Percentiles rank a stretch among this genome's conserved stretches.
These are phyloP conservation scores for Bruguiera gymnorhiza DNA, from an alignment of 345 rosid genomes.

Conservation along the genomic window DNA sequence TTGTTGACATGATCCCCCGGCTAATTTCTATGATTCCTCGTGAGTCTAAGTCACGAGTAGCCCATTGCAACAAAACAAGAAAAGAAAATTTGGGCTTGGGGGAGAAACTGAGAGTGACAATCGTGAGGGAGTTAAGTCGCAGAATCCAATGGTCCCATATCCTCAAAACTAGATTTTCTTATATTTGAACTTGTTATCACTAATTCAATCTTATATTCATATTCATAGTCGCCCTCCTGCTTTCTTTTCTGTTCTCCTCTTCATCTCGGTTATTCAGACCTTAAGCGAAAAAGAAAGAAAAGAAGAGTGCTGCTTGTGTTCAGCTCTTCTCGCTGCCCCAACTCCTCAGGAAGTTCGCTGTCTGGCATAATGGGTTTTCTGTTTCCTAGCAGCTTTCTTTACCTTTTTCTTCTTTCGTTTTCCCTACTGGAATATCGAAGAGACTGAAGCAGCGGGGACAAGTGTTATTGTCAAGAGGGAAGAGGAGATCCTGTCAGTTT, in stretches of 20 bases:
- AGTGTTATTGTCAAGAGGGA: not conserved
- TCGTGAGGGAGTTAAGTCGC: constrained; percentile 24
- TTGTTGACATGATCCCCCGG: too few relatives aligned
- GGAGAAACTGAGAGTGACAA: constrained; percentile 5
- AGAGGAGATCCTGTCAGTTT: not conserved
- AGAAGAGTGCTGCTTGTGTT: constrained; percentile 24
- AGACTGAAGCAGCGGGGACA: constrained; percentile 13
- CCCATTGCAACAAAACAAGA: not conserved
- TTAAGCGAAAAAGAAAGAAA: constrained; percentile 18
- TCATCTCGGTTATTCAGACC: constrained; percentile 22
- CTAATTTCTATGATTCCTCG: too few relatives aligned
- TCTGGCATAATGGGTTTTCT: constrained; percentile 11
- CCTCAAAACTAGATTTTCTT: not conserved
- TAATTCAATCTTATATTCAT: too few relatives aligned
- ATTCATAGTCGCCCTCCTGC: not conserved
- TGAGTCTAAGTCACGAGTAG: not conserved
- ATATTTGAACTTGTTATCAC: too few relatives aligned
- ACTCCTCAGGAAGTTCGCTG: constrained; percentile 13
- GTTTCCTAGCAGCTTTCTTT: constrained; percentile 1
- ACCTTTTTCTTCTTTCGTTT: constrained; percentile 2
- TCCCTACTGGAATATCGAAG: constrained; percentile 14
- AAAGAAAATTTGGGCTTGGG: not conserved
- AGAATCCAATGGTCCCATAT: constrained; percentile 37
- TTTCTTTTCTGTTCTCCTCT: not conserved
- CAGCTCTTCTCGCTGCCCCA: constrained; percentile 13